Percentiles rank a stretch among this genome's conserved stretches.
phyloP scores from a whole-genome alignment of 495 filamentous ascomycete species.

The Parmelia sp. region DNA sequence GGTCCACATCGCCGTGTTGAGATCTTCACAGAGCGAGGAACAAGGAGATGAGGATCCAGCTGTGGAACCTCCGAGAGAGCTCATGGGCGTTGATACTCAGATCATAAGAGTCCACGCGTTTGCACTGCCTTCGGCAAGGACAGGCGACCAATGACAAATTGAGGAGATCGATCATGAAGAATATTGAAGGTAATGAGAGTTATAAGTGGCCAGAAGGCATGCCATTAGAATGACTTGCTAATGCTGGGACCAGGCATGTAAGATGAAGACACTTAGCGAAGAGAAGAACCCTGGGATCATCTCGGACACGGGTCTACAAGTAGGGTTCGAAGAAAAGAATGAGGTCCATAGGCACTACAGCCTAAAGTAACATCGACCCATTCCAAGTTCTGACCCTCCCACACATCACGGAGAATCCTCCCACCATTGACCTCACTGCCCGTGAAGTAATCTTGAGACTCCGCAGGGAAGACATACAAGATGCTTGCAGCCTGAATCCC shows the following conservation, averaged over 20 bases:
- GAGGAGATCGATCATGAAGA: not conserved
- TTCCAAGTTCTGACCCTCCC: too few relatives aligned
- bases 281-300: not conserved
- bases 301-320: too few relatives aligned
- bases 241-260: not conserved
- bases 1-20: constrained; percentile 15
- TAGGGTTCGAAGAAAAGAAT: not conserved
- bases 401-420: too few relatives aligned
- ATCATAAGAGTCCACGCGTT: constrained; percentile 14
- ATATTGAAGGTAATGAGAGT: constrained; percentile 1
- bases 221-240: not conserved
- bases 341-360: not conserved
- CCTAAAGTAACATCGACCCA: too few relatives aligned
- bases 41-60: constrained; percentile 4
- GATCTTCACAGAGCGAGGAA: constrained; percentile 13
- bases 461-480: not conserved
- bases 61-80: constrained; percentile 13
- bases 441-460: not conserved
- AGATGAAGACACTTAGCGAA: not conserved
- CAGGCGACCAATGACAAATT: not conserved
- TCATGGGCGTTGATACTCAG: constrained; percentile 8
- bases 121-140: not conserved
- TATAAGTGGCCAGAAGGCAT: not conserved
- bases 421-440: not conserved
- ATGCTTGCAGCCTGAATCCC: not conserved